Base-by-base conservation (phyloP, 192 early-diverging fungal species). In the Fimicolochytrium jonesii region DNA sequence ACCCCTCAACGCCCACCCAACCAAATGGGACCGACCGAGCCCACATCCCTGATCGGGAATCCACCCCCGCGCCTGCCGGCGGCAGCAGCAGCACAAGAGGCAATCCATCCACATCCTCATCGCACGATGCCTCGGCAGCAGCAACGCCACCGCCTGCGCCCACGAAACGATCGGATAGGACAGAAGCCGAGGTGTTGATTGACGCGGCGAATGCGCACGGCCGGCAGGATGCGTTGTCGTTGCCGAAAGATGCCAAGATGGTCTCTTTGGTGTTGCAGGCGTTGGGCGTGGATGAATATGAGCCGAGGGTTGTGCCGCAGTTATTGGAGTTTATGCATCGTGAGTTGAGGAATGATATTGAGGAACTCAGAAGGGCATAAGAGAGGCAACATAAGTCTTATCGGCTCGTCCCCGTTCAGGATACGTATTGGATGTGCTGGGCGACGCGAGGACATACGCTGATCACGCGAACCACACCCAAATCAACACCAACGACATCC, bases 261-360 rank as follows among this genome's bases (percentile, higher is more conserved):
- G 85, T 96, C 46, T 88, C 88, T 6, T 65, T 98, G 57, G 79
- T 97, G 13, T 66, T 97, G 45, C 87, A 90, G 56, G 86, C 90
- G 15, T 84, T 89, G 31, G 91, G 87, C 1, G 80, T 99, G 9
- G 80, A 88, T 35, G 92, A 96, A 61, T 93, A 88, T 68, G 92
- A 95, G 56, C 91, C 92, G 5, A 84, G 87, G 69, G 93, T 95
- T 23, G 86, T 94, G 23, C 89, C 91, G 50, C 92, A 92, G 61
- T 67, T 97, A 42, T 78, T 96, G 15, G 94, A 99, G 75, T 95
- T 96, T 73, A 85, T 90, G 39, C 90, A 97, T 75, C 72, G 91
- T 91, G 77, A 41, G 77, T 70, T 4, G 18, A 9, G 28, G 46
- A 13, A 58, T 32, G 42, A 18, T 11, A 11, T 49, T 41, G 41